Evolutionary conservation across 1,139 yeast species (phyloP).

Genomic region (Groenewaldozyma auringiensis): DNA sequence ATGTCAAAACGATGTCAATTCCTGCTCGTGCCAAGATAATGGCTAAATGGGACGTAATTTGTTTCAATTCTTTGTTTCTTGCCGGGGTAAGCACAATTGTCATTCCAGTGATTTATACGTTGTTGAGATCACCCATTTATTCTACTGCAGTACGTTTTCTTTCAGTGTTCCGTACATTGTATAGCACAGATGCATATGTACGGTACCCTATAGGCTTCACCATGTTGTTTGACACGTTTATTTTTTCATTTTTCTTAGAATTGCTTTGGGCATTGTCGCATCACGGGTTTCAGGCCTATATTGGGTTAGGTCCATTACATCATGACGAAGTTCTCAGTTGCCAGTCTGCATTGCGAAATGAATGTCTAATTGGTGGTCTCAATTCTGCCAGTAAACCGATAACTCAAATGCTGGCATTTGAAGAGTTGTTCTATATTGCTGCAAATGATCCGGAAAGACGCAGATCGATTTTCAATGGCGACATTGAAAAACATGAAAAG

Average conservation of each 20-base stretch:
- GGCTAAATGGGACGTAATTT: slow-evolving; percentile 30
- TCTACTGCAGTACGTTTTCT: slow-evolving; percentile 28
- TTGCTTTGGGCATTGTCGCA: slow-evolving; percentile 57
- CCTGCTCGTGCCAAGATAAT: slow-evolving; percentile 22
- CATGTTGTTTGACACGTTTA: slow-evolving; percentile 34
- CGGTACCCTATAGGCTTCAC: slow-evolving; percentile 36
- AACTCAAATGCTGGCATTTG: slow-evolving; percentile 37
- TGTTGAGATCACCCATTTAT: slow-evolving; percentile 42
- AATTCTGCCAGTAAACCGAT: slow-evolving; percentile 44
- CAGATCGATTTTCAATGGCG: slow-evolving; percentile 27
- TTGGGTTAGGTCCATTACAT: slow-evolving; percentile 76
- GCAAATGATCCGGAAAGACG: slow-evolving; percentile 28
- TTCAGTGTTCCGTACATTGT: slow-evolving; percentile 30
- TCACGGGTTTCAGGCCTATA: slow-evolving; percentile 60
- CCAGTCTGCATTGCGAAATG: slow-evolving; percentile 62
- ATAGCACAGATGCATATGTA: slow-evolving; percentile 31
- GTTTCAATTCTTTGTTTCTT: slow-evolving; percentile 24
- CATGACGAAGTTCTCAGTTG: slow-evolving; percentile 63
- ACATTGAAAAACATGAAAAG: slow-evolving; percentile 26
- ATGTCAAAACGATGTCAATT: slow-evolving; percentile 33
- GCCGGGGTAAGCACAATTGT: slow-evolving; percentile 35
- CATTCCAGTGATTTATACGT: slow-evolving; percentile 43
- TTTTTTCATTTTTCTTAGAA: slow-evolving; percentile 37
- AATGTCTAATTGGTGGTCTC: slow-evolving; percentile 68
- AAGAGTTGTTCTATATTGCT: slow-evolving; percentile 31